These are phyloP conservation scores for Fusarium pseudonygamai DNA, from an alignment of 2,329 filamentous ascomycete species.

Conservation along the genomic window DNA sequence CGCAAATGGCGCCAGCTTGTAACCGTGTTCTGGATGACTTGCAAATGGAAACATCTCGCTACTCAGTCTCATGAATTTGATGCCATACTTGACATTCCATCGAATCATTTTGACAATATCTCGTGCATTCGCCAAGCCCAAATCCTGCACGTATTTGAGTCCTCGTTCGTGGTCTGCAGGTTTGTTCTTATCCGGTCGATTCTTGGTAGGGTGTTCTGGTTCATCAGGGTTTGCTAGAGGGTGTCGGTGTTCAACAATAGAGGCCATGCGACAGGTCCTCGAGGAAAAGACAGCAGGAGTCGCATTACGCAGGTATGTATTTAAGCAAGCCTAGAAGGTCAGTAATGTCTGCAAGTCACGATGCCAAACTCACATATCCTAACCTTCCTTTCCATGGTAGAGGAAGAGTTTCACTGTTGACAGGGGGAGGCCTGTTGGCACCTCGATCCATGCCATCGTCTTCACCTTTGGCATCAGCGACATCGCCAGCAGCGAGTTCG, in stretches of 20 bases:
- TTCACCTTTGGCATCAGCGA: slow-evolving; percentile 27
- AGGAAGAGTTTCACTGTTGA: slow-evolving; percentile 85
- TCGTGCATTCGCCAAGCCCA: slow-evolving; percentile 83
- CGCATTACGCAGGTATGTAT: slow-evolving; percentile 86
- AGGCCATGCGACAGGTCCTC: slow-evolving; percentile 88
- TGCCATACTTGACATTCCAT: slow-evolving; percentile 93
- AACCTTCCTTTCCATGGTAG: slow-evolving; percentile 90
- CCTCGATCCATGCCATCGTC: slow-evolving; percentile 48
- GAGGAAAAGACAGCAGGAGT: slow-evolving; percentile 90
- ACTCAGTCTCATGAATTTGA: slow-evolving; percentile 90
- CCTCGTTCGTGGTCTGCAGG: slow-evolving; percentile 74
- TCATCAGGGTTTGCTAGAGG: slow-evolving; percentile 79
- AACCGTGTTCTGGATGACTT: slow-evolving; percentile 86
- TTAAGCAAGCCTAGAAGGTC: slow-evolving; percentile 76
- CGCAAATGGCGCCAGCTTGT: slow-evolving; percentile 85
- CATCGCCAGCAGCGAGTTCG: slow-evolving; percentile 35
- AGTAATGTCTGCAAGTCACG: not conserved
- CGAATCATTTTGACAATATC: slow-evolving; percentile 87
- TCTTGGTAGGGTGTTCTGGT: slow-evolving; percentile 85
- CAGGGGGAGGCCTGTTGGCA: slow-evolving; percentile 71
- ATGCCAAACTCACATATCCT: slow-evolving; percentile 74
- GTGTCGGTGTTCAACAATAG: slow-evolving; percentile 88
- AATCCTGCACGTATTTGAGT: slow-evolving; percentile 75
- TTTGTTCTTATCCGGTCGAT: slow-evolving; percentile 80
- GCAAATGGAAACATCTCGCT: slow-evolving; percentile 98